Base-by-base conservation (phyloP, 164 flowering plant genomes). In the Aristolochia fimbriata region DNA sequence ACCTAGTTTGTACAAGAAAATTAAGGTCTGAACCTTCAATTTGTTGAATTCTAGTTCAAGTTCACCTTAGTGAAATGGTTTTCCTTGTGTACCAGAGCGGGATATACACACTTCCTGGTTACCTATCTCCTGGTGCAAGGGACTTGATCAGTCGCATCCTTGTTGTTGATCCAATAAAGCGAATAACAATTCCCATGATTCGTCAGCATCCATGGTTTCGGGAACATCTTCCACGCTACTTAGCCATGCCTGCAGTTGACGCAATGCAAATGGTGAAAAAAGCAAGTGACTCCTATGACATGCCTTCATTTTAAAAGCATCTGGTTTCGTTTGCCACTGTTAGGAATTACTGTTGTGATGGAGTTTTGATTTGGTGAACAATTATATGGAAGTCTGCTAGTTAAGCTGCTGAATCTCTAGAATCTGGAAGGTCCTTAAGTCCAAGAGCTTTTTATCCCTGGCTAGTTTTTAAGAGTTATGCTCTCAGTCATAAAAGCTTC, bases 161-260 rank as follows among this genome's bases (percentile, higher is more conserved):
- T 46, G 37, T 58, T 48, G 62, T 65, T 10, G 71, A 72, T 55
- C 75, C 75, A 2, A 48, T 65, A 19, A 68, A 58, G 24, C 69
- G 67, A 17, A 68, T 72, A 27, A 60, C 72, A 3, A 68, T 68
- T 41, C 75, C 72, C 22, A 69, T 68, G 55, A 72, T 72, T 22
- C 65, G 63, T 19, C 55, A 21, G 33, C 75, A 72, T 59, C 64
- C 66, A 19, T 72, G 75, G 75, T 72, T 72, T 50, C 66, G 58
- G 15, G 47, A 61, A 23, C 59, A 58, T 41, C 65, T 68, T 68
- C 72, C 66, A 4, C 55, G 11, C 20, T 58, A 59, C 54, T 53
- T 65, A 22, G 60, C 63, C 16, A 19, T 47, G n/a, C 70, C 43
- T 19, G 33, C 61, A n/a, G 46, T 30, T 2, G 50, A 37, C 19